phyloP scores from a whole-genome alignment of 192 early-diverging fungal species.

The Coemansia sp. region DNA sequence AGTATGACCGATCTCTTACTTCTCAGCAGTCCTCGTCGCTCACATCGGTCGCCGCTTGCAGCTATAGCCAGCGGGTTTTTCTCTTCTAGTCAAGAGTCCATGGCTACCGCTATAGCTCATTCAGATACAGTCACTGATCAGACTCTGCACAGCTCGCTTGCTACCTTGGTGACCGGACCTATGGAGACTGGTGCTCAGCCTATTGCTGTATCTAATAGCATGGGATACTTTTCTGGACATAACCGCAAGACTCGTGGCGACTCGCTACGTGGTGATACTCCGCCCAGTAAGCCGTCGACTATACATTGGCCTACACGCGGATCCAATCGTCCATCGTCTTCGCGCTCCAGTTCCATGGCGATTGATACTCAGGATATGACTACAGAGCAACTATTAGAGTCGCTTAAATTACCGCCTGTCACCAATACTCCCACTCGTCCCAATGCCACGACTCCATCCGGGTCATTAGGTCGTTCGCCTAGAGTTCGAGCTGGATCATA shows the following conservation, averaged over 20 bases:
- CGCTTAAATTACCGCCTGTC: slow-evolving; percentile 44
- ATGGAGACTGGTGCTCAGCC: background rate
- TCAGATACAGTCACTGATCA: background rate
- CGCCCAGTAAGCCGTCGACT: slow-evolving; percentile 22
- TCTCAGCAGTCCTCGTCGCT: slow-evolving; percentile 23
- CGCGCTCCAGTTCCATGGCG: slow-evolving; percentile 21
- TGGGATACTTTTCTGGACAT: slow-evolving; percentile 41
- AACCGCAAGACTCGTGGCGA: slow-evolving; percentile 11
- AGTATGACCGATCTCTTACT: slow-evolving; percentile 15
- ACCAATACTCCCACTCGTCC: slow-evolving; percentile 17
- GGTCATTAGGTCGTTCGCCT: slow-evolving; percentile 45
- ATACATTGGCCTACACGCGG: slow-evolving; percentile 41
- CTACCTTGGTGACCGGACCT: slow-evolving; percentile 2
- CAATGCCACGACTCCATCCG: background rate
- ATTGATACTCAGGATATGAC: slow-evolving; percentile 39
- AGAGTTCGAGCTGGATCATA: slow-evolving; percentile 35
- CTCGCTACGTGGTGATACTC: background rate
- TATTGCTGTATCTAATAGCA: slow-evolving; percentile 13
- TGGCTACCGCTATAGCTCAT: slow-evolving; percentile 18
- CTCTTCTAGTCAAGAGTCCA: slow-evolving; percentile 46
- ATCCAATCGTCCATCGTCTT: slow-evolving; percentile 7
- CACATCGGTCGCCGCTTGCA: slow-evolving; percentile 39
- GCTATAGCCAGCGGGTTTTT: slow-evolving; percentile 40
- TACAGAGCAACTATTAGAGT: slow-evolving; percentile 50
- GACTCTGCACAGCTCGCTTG: background rate